A percentile compares a stretch with the other conserved stretches of the same genome.
Conservation (phyloP, 805 yeast species). For the Zygosaccharomyces kombuchaensis region DNA sequence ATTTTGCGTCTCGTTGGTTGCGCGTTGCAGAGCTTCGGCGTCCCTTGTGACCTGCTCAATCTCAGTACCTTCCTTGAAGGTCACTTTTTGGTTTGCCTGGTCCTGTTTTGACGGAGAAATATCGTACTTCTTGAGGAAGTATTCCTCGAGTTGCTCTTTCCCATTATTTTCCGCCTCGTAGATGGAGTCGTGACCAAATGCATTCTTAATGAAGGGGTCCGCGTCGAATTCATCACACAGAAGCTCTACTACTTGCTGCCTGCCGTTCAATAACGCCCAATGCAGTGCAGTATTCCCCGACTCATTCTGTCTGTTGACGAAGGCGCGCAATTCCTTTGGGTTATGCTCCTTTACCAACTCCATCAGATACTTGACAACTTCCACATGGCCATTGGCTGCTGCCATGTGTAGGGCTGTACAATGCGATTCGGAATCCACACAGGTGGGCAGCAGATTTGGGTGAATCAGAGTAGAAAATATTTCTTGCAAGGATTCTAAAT, state of each 20-base stretch:
- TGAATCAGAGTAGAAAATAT: constrained; percentile 57
- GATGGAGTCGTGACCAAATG: constrained; percentile 74
- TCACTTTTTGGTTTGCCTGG: constrained; percentile 41
- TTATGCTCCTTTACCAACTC: constrained; percentile 36
- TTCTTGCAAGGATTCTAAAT: constrained; percentile 65
- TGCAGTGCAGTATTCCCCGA: constrained; percentile 93
- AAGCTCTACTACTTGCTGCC: constrained; percentile 60
- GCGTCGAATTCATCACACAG: constrained; percentile 72
- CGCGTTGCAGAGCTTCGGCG: constrained; percentile 38
- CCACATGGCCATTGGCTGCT: constrained; percentile 86
- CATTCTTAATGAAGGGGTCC: constrained; percentile 76
- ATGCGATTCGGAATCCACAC: constrained; percentile 58
- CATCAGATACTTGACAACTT: constrained; percentile 57
- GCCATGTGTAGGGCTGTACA: constrained; percentile 93
- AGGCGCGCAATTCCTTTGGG: constrained; percentile 40
- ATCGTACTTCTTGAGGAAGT: constrained; percentile 67
- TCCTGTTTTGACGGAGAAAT: constrained; percentile 60
- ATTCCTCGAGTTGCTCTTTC: constrained; percentile 72
- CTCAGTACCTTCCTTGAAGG: constrained; percentile 48
- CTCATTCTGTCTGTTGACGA: constrained; percentile 56
- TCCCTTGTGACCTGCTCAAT: constrained; percentile 47
- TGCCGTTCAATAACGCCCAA: constrained; percentile 94
- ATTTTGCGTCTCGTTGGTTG: constrained; percentile 9
- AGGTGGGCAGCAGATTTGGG: constrained; percentile 39
- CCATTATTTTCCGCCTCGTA: constrained; percentile 84